Conservation (phyloP, 2,329 filamentous ascomycete species). For the Penicillium sp. region DNA sequence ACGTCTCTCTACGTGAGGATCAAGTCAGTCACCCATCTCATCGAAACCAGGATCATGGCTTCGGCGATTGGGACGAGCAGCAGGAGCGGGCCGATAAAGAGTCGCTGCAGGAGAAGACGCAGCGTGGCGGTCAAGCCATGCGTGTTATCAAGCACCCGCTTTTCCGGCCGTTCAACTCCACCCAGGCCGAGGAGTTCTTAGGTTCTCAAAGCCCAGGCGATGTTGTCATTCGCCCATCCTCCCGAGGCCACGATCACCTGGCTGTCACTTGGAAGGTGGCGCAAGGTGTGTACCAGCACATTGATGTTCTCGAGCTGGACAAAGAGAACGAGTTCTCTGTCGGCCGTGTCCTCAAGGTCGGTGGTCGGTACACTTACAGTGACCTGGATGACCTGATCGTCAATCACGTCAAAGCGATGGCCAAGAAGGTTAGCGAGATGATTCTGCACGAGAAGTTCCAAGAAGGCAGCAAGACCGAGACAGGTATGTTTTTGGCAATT, state of each 20-base stretch:
- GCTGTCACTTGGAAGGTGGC: conserved; percentile 98
- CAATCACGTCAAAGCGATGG: conserved; percentile 96
- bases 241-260: conserved; percentile 91
- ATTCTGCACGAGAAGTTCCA: conserved; percentile 94
- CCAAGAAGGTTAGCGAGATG: conserved; percentile 94
- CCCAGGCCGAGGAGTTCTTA: conserved; percentile 89
- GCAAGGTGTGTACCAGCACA: conserved; percentile 93
- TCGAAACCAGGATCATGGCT: conserved; percentile 67
- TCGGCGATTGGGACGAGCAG: conserved; percentile 80
- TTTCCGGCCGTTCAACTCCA: conserved; percentile 88
- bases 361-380: conserved; percentile 84
- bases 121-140: conserved; percentile 78
- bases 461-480: conserved; percentile 71
- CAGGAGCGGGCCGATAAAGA: conserved; percentile 81
- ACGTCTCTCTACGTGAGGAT: conserved; percentile 80
- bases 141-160: conserved; percentile 97
- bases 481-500: conserved; percentile 62
- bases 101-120: conserved; percentile 79
- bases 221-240: conserved; percentile 91
- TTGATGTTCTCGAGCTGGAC: conserved; percentile 93
- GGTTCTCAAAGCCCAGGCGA: conserved; percentile 83
- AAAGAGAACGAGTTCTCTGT: conserved; percentile 97
- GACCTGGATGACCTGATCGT: conserved; percentile 98
- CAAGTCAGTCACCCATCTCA: conserved; percentile 71
- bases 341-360: conserved; percentile 79